A percentile compares a stretch with the other conserved stretches of the same genome.
These are phyloP conservation scores for Camptophora hylomeconis DNA, from an alignment of 2,329 filamentous ascomycete species.

Conservation along the genomic window DNA sequence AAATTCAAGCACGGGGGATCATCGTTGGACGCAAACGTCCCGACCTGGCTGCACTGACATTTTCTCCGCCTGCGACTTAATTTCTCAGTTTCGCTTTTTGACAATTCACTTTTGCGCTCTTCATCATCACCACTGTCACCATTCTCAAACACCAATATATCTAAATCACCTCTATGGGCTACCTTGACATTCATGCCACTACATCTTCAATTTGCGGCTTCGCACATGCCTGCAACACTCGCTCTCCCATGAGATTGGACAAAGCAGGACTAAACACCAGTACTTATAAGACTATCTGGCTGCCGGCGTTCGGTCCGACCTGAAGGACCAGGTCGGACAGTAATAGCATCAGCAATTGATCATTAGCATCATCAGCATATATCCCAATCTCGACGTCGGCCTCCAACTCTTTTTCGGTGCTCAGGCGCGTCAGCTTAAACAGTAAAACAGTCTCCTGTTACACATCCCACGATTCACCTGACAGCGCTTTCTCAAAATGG, in stretches of 20 bases:
- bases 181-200: constrained; percentile 18
- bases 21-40: no score
- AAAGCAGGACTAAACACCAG: constrained; percentile 2
- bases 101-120: no score
- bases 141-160: no score
- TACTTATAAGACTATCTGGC: constrained; percentile 24
- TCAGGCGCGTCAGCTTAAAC: background rate
- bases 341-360: constrained; percentile 22
- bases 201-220: background rate
- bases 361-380: background rate
- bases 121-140: no score
- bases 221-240: constrained; percentile 10
- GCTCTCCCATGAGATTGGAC: constrained; percentile 3
- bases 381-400: constrained; percentile 1
- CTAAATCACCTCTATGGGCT: constrained; percentile 5
- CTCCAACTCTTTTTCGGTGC: no score
- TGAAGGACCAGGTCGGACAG: constrained; percentile 37
- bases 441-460: background rate
- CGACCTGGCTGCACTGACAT: no score
- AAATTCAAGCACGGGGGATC: no score
- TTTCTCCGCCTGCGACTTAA: no score
- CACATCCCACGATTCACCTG: background rate
- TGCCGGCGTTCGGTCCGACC: constrained; percentile 38
- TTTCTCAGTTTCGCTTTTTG: no score
- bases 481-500: background rate